Evolutionary conservation across 805 yeast species (phyloP), one percentile per base, ranked within the genome.

Genomic region (Yarrowia yakushimensis): DNA sequence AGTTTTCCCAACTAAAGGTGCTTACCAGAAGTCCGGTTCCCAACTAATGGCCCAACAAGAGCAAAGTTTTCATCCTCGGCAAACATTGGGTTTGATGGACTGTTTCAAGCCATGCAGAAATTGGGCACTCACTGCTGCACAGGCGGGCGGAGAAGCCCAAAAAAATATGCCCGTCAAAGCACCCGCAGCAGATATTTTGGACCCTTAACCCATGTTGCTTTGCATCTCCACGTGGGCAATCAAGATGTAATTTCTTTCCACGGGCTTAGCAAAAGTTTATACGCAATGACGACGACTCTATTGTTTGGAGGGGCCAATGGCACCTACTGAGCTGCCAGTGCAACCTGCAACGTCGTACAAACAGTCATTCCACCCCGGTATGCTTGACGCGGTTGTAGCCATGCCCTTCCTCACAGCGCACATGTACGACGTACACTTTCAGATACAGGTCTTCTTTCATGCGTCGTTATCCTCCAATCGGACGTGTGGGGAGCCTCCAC

Each of bases 391-490:
- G 50, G 50, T 23, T 43, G 28, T 25, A 20, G 20, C 43, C 22
- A 17, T 43, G 13, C 18, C n/a, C 54, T 33, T 48, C 52, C 36
- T 30, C 52, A 45, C 52, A 28, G 52, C 27, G 30, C 23, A 45
- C 36, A 45, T 30, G 52, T 45, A 45, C 11, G 13, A 45, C 20
- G 52, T 45, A 45, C 11, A 20, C 17, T 13, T 18, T 20, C 36
- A 45, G 52, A 23, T 43, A 33, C 50, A 45, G 30, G 55, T 27
- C 39, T 31, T 46, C 39, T 22, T n/a, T 48, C n/a, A 31, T 48
- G 55, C 55, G 55, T n/a, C 31, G 55, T 48, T 48, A 48, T 48
- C 55, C 55, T 22, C 55, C 55, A 48, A 48, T 48, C 55, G 55
- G 55, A 48, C 8, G 39, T 48, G 55, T 31, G 55, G 55, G 55